Percentiles rank a stretch among this genome's conserved stretches.
Conservation (phyloP, 371 early-diverging fungal species). For the Massospora cicadina region DNA sequence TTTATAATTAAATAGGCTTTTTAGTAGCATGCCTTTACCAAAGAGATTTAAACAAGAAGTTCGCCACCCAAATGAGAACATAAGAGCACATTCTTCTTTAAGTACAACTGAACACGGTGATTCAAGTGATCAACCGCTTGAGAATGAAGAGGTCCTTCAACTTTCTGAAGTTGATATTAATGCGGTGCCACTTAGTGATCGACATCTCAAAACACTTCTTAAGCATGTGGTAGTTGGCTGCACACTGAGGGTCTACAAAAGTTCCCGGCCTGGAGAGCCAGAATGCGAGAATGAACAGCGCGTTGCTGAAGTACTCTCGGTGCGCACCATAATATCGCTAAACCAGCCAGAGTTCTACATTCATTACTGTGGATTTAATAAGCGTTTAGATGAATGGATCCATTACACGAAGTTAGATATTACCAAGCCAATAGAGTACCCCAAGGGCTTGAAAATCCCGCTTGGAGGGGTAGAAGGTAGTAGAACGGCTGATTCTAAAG, state of each 20-base stretch:
- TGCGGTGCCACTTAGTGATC: background rate
- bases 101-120: background rate
- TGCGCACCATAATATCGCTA: background rate
- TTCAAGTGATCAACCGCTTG: background rate
- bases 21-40: background rate
- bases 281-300: slow-evolving; percentile 21
- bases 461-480: slow-evolving; percentile 15
- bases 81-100: background rate
- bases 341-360: slow-evolving; percentile 74
- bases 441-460: slow-evolving; percentile 38
- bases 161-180: background rate
- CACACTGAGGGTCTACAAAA: background rate
- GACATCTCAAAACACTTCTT: slow-evolving; percentile 2
- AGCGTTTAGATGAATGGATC: slow-evolving; percentile 98
- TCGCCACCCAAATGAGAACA: background rate
- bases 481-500: slow-evolving; percentile 15
- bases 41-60: background rate
- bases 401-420: slow-evolving; percentile 48
- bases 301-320: slow-evolving; percentile 14
- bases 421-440: slow-evolving; percentile 49
- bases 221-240: slow-evolving; percentile 7
- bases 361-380: slow-evolving; percentile 97
- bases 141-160: background rate
- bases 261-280: background rate
- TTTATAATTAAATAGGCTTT: background rate